Conservation (phyloP, 768 basidiomycete genomes). For the Cantharellus anzutake region DNA sequence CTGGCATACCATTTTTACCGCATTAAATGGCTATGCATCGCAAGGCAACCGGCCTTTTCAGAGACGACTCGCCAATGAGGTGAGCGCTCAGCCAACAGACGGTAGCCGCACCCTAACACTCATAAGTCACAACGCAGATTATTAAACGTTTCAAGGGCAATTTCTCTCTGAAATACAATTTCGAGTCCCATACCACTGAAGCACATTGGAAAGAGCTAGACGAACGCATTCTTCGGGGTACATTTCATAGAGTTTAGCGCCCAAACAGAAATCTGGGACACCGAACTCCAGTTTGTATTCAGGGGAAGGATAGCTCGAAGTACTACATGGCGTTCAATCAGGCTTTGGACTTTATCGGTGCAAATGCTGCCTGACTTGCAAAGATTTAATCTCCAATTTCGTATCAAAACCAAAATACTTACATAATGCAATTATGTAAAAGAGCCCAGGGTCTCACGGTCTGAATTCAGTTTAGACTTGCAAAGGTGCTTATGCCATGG, state of each 20-base stretch:
- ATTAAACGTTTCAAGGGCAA: slow-evolving; percentile 54
- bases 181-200: slow-evolving; percentile 38
- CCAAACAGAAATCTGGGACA: not conserved
- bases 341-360: slow-evolving; percentile 44
- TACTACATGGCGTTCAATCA: slow-evolving; percentile 47
- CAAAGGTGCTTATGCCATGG: too few relatives aligned
- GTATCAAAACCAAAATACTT: too few relatives aligned
- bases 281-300: not conserved
- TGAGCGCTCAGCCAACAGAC: slow-evolving; percentile 16
- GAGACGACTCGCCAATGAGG: slow-evolving; percentile 41
- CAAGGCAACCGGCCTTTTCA: slow-evolving; percentile 39
- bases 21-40: slow-evolving; percentile 33
- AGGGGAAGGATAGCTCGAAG: slow-evolving; percentile 53
- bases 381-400: slow-evolving; percentile 25
- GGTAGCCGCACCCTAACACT: not conserved
- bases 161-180: slow-evolving; percentile 29
- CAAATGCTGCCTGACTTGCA: slow-evolving; percentile 43
- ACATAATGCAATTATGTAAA: too few relatives aligned
- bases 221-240: slow-evolving; percentile 62
- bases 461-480: too few relatives aligned
- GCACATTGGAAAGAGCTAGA: slow-evolving; percentile 36
- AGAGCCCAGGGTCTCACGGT: too few relatives aligned
- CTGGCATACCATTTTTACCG: slow-evolving; percentile 36
- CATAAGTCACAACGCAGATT: slow-evolving; percentile 21
- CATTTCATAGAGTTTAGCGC: slow-evolving; percentile 8